A percentile compares a stretch with the other conserved stretches of the same genome.
Evolutionary conservation across 257 asterid genomes (phyloP).

Genomic region (Forsythia viridissima): DNA sequence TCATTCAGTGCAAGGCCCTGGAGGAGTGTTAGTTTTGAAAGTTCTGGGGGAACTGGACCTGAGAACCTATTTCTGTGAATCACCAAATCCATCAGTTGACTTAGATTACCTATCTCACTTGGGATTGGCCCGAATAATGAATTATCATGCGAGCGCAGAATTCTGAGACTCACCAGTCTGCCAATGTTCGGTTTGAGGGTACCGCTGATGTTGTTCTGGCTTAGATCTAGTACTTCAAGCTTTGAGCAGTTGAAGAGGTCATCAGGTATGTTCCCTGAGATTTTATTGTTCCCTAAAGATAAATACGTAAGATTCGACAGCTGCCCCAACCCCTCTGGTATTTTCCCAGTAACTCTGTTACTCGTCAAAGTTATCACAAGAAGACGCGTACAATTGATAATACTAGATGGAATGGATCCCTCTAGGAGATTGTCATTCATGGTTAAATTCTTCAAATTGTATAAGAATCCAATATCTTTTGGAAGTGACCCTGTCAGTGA

Average conservation of each 20-base stretch:
- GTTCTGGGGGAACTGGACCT: slow-evolving; percentile 54
- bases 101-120: slow-evolving; percentile 58
- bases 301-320: slow-evolving; percentile 51
- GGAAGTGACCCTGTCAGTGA: slow-evolving; percentile 65
- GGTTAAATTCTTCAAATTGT: slow-evolving; percentile 63
- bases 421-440: slow-evolving; percentile 42
- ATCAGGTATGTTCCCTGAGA: slow-evolving; percentile 60
- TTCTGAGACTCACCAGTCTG: slow-evolving; percentile 45
- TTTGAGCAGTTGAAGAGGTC: slow-evolving; percentile 61
- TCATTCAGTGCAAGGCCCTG: slow-evolving; percentile 58
- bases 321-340: slow-evolving; percentile 56
- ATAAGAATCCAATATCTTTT: slow-evolving; percentile 48
- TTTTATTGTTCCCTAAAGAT: slow-evolving; percentile 46
- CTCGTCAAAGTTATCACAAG: slow-evolving; percentile 33
- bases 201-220: slow-evolving; percentile 44
- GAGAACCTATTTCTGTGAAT: slow-evolving; percentile 55
- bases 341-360: slow-evolving; percentile 48
- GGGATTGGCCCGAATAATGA: slow-evolving; percentile 61
- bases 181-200: slow-evolving; percentile 48
- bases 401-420: slow-evolving; percentile 65
- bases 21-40: slow-evolving; percentile 55
- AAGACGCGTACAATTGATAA: slow-evolving; percentile 59
- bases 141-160: slow-evolving; percentile 34
- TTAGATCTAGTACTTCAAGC: slow-evolving; percentile 49
- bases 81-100: slow-evolving; percentile 43